A percentile compares a stretch with the other conserved stretches of the same genome.
These are phyloP conservation scores for Gossypium lobatum DNA, from an alignment of 441 rosid species.

Conservation along the genomic window DNA sequence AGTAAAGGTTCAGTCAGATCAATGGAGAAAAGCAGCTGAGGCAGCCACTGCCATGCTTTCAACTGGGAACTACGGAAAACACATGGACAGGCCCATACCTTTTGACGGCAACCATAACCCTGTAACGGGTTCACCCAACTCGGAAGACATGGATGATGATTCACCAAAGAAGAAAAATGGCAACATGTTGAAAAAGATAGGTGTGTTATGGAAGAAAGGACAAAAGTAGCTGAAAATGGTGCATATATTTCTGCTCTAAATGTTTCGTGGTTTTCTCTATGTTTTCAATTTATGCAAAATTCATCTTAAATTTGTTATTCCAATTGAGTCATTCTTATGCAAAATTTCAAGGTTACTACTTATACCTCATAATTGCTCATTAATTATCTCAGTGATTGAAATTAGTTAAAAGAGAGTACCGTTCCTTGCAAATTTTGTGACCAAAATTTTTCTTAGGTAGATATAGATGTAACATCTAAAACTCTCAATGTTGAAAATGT, in stretches of 20 bases:
- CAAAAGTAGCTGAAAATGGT: slow-evolving; percentile 45
- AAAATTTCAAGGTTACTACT: not conserved
- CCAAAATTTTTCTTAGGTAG: too few species aligned
- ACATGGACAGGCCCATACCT: slow-evolving; percentile 53
- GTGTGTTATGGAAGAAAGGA: slow-evolving; percentile 82
- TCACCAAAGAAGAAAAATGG: slow-evolving; percentile 84
- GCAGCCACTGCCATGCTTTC: slow-evolving; percentile 86
- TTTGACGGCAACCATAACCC: slow-evolving; percentile 43
- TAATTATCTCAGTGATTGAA: too few species aligned
- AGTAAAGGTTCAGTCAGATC: slow-evolving; percentile 91
- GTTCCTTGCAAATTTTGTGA: too few species aligned
- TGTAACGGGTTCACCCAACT: slow-evolving; percentile 56
- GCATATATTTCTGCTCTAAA: not conserved
- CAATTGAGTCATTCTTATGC: not conserved
- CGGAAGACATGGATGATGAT: slow-evolving; percentile 76
- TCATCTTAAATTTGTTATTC: not conserved
- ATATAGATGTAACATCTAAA: too few species aligned
- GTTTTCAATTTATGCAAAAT: not conserved
- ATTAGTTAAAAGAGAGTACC: too few species aligned
- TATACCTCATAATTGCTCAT: too few species aligned
- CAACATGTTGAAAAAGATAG: slow-evolving; percentile 85
- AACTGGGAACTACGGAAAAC: slow-evolving; percentile 64
- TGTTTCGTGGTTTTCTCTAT: not conserved
- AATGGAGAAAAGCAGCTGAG: slow-evolving; percentile 99
- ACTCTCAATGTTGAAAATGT: not conserved